Conservation (phyloP, 2,329 filamentous ascomycete species). For the Colletotrichum orchidophilum region DNA sequence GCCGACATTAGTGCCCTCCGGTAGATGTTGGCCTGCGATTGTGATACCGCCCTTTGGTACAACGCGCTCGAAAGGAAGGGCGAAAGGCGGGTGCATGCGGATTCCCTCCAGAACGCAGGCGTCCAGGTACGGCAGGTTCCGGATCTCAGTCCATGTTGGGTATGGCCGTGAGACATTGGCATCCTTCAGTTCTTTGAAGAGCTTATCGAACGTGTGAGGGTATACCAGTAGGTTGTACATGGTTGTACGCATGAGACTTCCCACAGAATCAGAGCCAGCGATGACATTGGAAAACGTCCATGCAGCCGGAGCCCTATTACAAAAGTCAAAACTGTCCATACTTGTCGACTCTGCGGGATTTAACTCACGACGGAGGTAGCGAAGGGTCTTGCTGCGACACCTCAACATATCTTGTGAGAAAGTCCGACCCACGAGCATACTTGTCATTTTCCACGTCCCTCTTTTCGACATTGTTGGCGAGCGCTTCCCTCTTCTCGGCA, state of each 20-base stretch:
- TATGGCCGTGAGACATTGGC: slow-evolving; percentile 40
- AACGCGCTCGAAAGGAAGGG: slow-evolving; percentile 37
- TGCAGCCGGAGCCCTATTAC: slow-evolving; percentile 38
- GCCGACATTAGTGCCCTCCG: slow-evolving; percentile 66
- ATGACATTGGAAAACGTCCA: slow-evolving; percentile 44
- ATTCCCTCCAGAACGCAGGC: slow-evolving; percentile 43
- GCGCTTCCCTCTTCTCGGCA: background rate
- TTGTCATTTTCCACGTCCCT: slow-evolving; percentile 8
- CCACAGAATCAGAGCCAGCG: slow-evolving; percentile 42
- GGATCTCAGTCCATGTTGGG: slow-evolving; percentile 40
- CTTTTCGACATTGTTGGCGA: background rate
- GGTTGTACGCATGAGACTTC: slow-evolving; percentile 40
- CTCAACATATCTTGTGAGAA: slow-evolving; percentile 35
- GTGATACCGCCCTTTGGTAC: slow-evolving; percentile 35
- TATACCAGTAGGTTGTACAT: slow-evolving; percentile 41
- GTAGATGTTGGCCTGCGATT: slow-evolving; percentile 44
- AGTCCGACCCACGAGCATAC: slow-evolving; percentile 8
- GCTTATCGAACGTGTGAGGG: slow-evolving; percentile 36
- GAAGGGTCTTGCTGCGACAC: too few species aligned
- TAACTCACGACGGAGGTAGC: too few species aligned
- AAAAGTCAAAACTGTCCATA: too few species aligned
- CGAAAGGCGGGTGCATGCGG: slow-evolving; percentile 39
- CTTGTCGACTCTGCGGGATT: too few species aligned
- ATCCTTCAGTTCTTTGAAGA: slow-evolving; percentile 40
- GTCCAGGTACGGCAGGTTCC: slow-evolving; percentile 41